These are phyloP conservation scores for Chernovozyma aurita DNA, from an alignment of 1,139 yeast species.

Conservation along the genomic window DNA sequence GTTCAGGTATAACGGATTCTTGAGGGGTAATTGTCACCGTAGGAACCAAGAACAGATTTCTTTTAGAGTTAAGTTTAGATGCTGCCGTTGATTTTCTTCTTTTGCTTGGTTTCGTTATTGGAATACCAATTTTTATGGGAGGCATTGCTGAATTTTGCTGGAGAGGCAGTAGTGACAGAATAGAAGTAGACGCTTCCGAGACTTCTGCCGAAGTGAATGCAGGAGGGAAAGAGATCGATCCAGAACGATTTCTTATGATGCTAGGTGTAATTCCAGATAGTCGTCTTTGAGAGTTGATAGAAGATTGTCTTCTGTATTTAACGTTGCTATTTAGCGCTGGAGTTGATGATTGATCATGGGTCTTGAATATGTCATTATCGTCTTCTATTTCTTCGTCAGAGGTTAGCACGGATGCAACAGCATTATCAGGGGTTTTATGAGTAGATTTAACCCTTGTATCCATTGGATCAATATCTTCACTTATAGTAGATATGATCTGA, in stretches of 20 bases:
- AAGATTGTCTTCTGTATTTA: constrained; percentile 23
- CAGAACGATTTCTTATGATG: constrained; percentile 24
- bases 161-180: neutral
- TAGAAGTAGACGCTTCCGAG: neutral
- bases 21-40: constrained; percentile 3
- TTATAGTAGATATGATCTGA: neutral
- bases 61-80: constrained; percentile 11
- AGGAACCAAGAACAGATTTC: constrained; percentile 5
- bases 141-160: constrained; percentile 1
- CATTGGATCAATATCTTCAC: constrained; percentile 5
- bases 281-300: constrained; percentile 28
- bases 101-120: constrained; percentile 26
- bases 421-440: neutral
- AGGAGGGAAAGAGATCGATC: constrained; percentile 22
- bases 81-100: constrained; percentile 25
- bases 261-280: constrained; percentile 33
- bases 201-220: neutral
- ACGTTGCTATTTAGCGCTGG: neutral
- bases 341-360: constrained; percentile 14
- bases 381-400: constrained; percentile 16
- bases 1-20: constrained; percentile 2
- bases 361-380: constrained; percentile 32
- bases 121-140: constrained; percentile 38
- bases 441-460: constrained; percentile 2
- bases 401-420: neutral